Evolutionary conservation across 208 protist species (phyloP).

Genomic region (Acanthamoeba healyi): DNA sequence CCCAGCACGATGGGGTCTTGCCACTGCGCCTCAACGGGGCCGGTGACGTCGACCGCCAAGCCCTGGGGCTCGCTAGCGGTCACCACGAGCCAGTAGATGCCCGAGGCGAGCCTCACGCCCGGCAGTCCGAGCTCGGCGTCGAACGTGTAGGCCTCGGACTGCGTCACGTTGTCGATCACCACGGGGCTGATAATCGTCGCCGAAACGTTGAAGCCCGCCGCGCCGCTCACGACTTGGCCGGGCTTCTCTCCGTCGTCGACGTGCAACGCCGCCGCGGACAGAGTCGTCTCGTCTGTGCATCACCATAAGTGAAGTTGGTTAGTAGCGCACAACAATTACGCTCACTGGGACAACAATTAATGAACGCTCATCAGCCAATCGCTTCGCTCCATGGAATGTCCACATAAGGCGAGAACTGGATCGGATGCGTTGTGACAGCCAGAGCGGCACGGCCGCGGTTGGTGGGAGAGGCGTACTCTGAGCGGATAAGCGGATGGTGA

Average conservation of each 20-base stretch:
- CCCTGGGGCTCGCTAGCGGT: neutral
- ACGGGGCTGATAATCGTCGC: neutral
- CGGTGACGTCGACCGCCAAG: neutral
- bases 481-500: neutral
- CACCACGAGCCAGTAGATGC: conserved; percentile 7
- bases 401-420: no score
- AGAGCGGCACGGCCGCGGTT: neutral
- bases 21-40: no score
- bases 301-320: neutral
- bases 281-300: neutral
- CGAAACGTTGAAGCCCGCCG: neutral
- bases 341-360: no score
- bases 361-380: no score
- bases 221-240: neutral
- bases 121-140: neutral
- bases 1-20: neutral
- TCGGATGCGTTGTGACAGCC: no score
- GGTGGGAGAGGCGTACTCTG: neutral
- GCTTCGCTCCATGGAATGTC: no score
- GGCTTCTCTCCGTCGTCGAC: neutral
- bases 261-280: neutral
- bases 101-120: neutral
- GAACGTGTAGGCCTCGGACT: neutral
- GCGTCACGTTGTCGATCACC: neutral
- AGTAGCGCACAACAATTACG: neutral